Base-by-base conservation (phyloP, 2,329 filamentous ascomycete genomes). In the Diaporthe australafricana region DNA sequence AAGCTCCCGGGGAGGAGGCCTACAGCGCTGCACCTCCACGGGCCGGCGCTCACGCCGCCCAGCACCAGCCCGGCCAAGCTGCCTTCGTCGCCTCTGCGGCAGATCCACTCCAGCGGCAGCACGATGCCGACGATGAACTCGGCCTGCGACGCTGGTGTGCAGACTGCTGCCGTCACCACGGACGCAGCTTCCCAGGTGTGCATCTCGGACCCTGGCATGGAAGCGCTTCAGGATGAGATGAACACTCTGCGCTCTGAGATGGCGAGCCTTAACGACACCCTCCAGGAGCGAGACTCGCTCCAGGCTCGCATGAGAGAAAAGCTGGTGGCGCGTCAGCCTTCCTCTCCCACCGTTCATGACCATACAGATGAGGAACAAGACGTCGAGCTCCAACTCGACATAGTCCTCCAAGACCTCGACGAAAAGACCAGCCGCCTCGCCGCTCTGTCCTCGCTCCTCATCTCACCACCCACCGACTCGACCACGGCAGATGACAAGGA, bases 41-140 rank as follows among this genome's bases (percentile, higher is more conserved):
- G 70, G 4, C 45, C 52, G 2, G 60, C 57, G 11, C 70, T 72
- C 30, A 73, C 72, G 17, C 72, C 72, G 25, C 72, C 72, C 2
- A 60, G 42, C n/a, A 72, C 72, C 22, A 73, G 72, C 27, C 72
- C 72, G 17, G 17, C 70, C 5, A 73, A 70, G 57, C 27, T 67
- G 1, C 32, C 48, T 9, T 69, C 67, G 11, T 50, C 67, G 6
- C 62, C 50, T 12, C 25, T 57, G 2, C 30, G n/a, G n/a, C 27
- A 47, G 22, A 22, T 45, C 27, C 40, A n/a, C 60, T 55, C 48
- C 17, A 47, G 47, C 40, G 22, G 17, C 42, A 42, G 53, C 20
- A 35, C 53, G 20, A 20, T 11, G 32, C 30, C 9, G 20, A 42
- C 4, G 30, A 50, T n/a, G 7, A 42, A 6, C 14, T 2, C 66